phyloP scores from a whole-genome alignment of 805 yeast species.

The Kazachstania taianensis region DNA sequence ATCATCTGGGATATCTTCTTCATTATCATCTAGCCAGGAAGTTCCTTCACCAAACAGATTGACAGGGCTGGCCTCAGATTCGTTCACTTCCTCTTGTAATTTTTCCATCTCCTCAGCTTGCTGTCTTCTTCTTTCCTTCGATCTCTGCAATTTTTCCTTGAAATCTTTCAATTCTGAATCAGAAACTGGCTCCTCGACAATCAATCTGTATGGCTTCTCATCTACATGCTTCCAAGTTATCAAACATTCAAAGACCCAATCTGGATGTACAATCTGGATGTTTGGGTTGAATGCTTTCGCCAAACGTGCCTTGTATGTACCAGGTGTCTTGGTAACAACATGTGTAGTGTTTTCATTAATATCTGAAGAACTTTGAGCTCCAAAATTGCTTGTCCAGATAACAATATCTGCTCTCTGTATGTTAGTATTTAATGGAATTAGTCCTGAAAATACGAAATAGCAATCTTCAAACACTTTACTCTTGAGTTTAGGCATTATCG shows the following conservation, averaged over 20 bases:
- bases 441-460: constrained; percentile 72
- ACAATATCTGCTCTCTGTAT: constrained; percentile 76
- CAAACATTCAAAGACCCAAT: constrained; percentile 84
- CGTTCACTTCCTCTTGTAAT: constrained; percentile 7
- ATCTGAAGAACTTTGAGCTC: constrained; percentile 71
- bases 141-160: constrained; percentile 22
- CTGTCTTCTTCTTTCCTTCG: constrained; percentile 33
- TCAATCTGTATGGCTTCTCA: constrained; percentile 48
- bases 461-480: constrained; percentile 53
- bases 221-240: constrained; percentile 66
- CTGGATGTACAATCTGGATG: constrained; percentile 76
- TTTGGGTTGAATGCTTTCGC: constrained; percentile 56
- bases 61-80: constrained; percentile 2
- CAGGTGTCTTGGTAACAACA: constrained; percentile 69
- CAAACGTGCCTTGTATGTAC: constrained; percentile 74
- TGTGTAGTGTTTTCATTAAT: constrained; percentile 73
- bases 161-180: constrained; percentile 32
- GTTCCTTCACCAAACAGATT: constrained; percentile 24
- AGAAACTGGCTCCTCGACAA: constrained; percentile 39
- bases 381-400: constrained; percentile 85
- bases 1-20: constrained; percentile 20
- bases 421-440: constrained; percentile 75
- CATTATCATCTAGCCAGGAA: constrained; percentile 28
- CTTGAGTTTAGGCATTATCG: constrained; percentile 70
- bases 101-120: constrained; percentile 20